Base-by-base conservation (phyloP, 2,329 filamentous ascomycete species). In the Myriosclerotinia duriaeana region DNA sequence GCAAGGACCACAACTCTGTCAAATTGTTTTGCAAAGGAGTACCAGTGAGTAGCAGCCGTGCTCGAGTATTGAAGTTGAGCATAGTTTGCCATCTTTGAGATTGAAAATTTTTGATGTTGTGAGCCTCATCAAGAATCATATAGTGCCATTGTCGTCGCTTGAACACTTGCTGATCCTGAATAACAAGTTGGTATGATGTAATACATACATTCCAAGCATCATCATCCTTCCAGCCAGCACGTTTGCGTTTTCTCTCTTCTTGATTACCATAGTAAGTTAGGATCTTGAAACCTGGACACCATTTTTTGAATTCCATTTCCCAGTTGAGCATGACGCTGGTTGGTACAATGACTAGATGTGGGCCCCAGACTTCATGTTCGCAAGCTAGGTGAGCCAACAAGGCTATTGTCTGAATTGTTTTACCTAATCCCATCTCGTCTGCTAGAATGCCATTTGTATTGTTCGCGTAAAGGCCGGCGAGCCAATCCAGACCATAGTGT, bases 251-350 rank as follows among this genome's bases (percentile, higher is more conserved):
- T 55, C 95, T 89, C 78, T 99, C 95, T 71, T 97, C 93, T 73
- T 93, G 90, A 53, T 89, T 92, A 53, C 96, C 95, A 76, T 98
- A 99, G 79, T 99, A 99, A 0, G 93, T 95, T 67, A 99, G 83
- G 66, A 99, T 96, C 77, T 97, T 98, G 83, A 99, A 99, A 0
- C 95, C 94, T 3, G 96, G 95, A 66, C 93, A 92, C 87, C 94
- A 99, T 77, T 99, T 99, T 76, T 98, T 98, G 84, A 99, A 99
- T 78, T 99, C 95, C 90, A 98, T 98, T 78, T 99, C 96, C 95
- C 95, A 99, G 76, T 99, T 99, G 71, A 99, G 86, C 84, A 99
- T 97, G 59, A 99, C 96, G 78, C 93, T 98, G 2, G 95, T 99
- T 1, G 95, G 95, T 2, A 99, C 95, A 68, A 99, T 90, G 59